These are phyloP conservation scores for Akanthomyces dipterigenus DNA, from an alignment of 2,329 filamentous ascomycete species.

Conservation along the genomic window DNA sequence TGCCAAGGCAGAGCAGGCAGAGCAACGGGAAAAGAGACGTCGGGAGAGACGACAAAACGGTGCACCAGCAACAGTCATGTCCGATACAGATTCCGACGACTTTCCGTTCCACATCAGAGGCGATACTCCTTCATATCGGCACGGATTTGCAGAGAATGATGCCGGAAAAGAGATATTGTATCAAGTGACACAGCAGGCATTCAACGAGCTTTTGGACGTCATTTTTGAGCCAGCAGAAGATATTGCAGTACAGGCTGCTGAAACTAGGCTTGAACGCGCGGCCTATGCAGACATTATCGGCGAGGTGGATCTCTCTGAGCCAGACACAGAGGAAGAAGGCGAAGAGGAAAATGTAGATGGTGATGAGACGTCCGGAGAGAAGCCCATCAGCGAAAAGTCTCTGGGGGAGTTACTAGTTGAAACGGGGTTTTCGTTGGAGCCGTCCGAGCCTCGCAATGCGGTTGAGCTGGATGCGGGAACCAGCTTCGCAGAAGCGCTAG, in stretches of 20 bases:
- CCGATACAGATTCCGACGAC: slow-evolving; percentile 2
- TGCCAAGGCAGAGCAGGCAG: slow-evolving; percentile 21
- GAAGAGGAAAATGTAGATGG: slow-evolving; percentile 19
- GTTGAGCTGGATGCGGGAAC: slow-evolving; percentile 25
- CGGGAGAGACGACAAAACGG: not conserved
- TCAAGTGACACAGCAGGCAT: slow-evolving; percentile 80
- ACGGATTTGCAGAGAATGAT: slow-evolving; percentile 65
- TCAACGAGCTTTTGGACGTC: slow-evolving; percentile 85
- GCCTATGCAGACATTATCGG: slow-evolving; percentile 45
- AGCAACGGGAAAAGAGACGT: not conserved
- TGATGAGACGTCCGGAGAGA: not conserved
- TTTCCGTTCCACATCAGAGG: slow-evolving; percentile 57
- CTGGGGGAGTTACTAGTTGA: slow-evolving; percentile 33
- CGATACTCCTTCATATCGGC: not conserved
- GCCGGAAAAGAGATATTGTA: slow-evolving; percentile 85
- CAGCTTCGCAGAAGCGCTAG: slow-evolving; percentile 19
- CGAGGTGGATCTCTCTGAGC: slow-evolving; percentile 22
- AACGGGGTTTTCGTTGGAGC: slow-evolving; percentile 39
- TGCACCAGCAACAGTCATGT: not conserved
- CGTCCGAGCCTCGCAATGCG: slow-evolving; percentile 24
- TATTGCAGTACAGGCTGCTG: slow-evolving; percentile 59
- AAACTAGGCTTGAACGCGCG: slow-evolving; percentile 55
- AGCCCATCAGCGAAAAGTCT: slow-evolving; percentile 17
- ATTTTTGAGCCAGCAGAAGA: slow-evolving; percentile 81
- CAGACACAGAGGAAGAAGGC: slow-evolving; percentile 19